Base-by-base conservation (phyloP, 2,329 filamentous ascomycete species). In the Tolypocladium endophyticum region DNA sequence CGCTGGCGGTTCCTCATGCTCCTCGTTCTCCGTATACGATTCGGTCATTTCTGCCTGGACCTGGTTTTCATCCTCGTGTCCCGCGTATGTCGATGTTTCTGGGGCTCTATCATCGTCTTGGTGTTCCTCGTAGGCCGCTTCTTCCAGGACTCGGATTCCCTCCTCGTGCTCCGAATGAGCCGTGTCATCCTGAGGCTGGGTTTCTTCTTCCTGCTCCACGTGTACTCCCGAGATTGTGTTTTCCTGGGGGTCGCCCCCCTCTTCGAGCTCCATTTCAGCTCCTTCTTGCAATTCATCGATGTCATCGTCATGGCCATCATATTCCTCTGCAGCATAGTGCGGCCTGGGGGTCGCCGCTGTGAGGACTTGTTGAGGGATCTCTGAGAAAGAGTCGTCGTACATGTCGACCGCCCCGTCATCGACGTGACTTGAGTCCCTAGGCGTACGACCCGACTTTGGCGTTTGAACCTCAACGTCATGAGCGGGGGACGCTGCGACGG, bases 331-430 rank as follows among this genome's bases (percentile, higher is more conserved):
- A 18, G 57, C 55, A 30, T 57, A 55, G 3, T 67, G 62, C 20
- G 66, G 74, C 35, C 67, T 70, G 1, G 77, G 80, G 1, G 76
- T 81, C 5, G 79, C 81, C 35, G 79, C 79, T 18, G 73, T 74
- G 4, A 84, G 74, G 2, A 83, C 71, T 4, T 70, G 74, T 20
- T 80, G 76, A 0, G 82, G 80, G 20, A 84, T 81, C 57, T 82
- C 80, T 0, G 81, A 84, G 63, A 84, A 85, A 0, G 81, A 82
- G 62, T 84, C 81, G 1, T 83, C 79, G 53, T 82, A 81, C 35
- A 69, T 56, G 45, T 69, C 70, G 2, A 71, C 67, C 28, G 74
- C 70, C 2, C 73, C 69, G 1, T 70, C 65, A 3, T 66, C 67
- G 0, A 63, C 57, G 12, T 45, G 55, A 6, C 53, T 61, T 36